A percentile compares a stretch with the other conserved stretches of the same genome.
phyloP scores from a whole-genome alignment of 2,329 filamentous ascomycete genomes.

The Neofusicoccum sp. region DNA sequence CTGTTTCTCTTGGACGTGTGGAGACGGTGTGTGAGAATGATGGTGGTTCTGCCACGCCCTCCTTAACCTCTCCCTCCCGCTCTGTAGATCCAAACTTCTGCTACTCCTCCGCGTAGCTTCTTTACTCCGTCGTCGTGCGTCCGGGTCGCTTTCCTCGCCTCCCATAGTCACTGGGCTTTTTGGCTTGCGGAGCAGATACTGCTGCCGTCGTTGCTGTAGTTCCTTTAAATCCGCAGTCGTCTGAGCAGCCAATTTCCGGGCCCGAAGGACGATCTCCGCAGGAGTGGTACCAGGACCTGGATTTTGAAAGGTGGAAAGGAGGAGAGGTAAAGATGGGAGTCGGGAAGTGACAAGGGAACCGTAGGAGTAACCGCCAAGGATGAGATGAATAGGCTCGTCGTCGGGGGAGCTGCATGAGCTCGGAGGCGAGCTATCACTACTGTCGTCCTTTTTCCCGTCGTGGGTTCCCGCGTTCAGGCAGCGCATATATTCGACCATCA shows the following conservation, averaged over 20 bases:
- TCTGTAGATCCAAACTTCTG: background rate
- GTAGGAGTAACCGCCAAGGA: conserved; percentile 86
- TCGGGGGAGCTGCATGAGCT: background rate
- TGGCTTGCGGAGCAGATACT: conserved; percentile 22
- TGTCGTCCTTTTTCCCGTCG: background rate
- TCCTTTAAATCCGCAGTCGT: conserved; percentile 51
- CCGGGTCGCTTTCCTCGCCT: conserved; percentile 47
- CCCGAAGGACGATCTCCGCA: conserved; percentile 65
- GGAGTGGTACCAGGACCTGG: conserved; percentile 48
- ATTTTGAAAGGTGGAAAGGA: conserved; percentile 59
- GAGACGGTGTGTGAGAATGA: background rate
- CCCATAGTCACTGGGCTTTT: conserved; percentile 39
- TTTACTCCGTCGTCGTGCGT: conserved; percentile 32
- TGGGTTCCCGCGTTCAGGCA: background rate
- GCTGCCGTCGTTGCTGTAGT: conserved; percentile 31
- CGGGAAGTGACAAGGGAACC: conserved; percentile 78
- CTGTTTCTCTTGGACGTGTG: background rate
- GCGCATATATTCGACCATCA: conserved; percentile 68
- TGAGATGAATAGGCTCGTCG: conserved; percentile 33
- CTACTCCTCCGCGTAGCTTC: background rate
- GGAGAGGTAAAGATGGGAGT: conserved; percentile 58
- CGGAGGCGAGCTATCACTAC: too few relatives aligned
- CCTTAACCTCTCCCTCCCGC: conserved; percentile 7
- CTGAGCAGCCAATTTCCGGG: conserved; percentile 64
- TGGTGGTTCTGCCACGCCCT: background rate